phyloP scores from a whole-genome alignment of 345 rosid species.

The Citrus medica region DNA sequence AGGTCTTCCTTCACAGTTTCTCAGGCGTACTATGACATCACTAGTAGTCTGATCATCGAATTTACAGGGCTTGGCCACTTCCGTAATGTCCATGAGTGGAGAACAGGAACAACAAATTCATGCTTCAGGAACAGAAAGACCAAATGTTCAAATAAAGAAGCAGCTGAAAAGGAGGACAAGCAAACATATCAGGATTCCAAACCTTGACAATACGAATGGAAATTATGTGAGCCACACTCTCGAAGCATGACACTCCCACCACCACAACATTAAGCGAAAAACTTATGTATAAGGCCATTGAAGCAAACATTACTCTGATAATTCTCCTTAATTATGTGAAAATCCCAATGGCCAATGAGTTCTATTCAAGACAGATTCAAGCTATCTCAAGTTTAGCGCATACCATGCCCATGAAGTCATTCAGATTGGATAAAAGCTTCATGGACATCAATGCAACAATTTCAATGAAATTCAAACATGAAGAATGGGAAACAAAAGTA shows the following conservation, averaged over 20 bases:
- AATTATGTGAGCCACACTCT: neutral
- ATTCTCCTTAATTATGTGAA: neutral
- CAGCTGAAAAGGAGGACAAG: neutral
- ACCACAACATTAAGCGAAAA: neutral
- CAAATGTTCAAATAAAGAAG: neutral
- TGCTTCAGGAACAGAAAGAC: slow-evolving; percentile 28
- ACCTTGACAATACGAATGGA: neutral
- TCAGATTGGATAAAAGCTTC: neutral
- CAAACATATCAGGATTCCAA: neutral
- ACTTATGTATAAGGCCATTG: neutral
- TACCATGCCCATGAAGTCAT: neutral
- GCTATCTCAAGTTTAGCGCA: neutral
- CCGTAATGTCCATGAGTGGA: slow-evolving; percentile 34
- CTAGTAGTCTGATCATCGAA: slow-evolving; percentile 37
- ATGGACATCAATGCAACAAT: neutral
- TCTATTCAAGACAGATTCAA: neutral
- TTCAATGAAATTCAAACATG: neutral
- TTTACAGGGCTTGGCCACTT: slow-evolving; percentile 23
- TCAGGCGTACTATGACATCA: slow-evolving; percentile 31
- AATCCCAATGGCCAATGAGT: neutral
- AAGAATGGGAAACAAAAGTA: neutral
- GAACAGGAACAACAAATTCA: slow-evolving; percentile 22
- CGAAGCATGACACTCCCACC: neutral
- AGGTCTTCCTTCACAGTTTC: slow-evolving; percentile 39
- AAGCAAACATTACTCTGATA: neutral